Conservation (phyloP, 768 basidiomycete species). For the Kockovaella imperatae region DNA sequence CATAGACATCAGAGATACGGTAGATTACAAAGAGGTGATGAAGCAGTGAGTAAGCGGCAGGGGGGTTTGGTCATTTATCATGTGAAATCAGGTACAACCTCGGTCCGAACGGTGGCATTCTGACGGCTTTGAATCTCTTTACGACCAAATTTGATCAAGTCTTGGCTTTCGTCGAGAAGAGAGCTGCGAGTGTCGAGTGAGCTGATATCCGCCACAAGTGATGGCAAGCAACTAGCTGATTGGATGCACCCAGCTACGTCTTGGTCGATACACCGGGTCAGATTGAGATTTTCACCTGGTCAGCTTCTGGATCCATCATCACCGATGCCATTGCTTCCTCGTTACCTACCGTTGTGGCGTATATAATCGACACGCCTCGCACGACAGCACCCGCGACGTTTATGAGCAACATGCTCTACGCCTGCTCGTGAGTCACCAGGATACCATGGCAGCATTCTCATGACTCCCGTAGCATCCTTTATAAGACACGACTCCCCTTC, state of each 20-base stretch:
- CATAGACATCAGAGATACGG: slow-evolving; percentile 95
- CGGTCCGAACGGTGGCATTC: slow-evolving; percentile 94
- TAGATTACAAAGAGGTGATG: slow-evolving; percentile 98
- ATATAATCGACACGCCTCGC: slow-evolving; percentile 93
- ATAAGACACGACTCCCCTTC: slow-evolving; percentile 96
- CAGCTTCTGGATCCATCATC: slow-evolving; percentile 95
- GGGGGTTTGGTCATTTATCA: neutral
- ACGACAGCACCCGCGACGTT: slow-evolving; percentile 87
- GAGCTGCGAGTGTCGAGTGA: slow-evolving; percentile 61
- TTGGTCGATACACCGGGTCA: slow-evolving; percentile 96
- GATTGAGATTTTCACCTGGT: slow-evolving; percentile 99
- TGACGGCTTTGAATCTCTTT: slow-evolving; percentile 94
- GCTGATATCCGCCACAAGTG: neutral
- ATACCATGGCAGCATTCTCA: neutral
- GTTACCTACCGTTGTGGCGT: slow-evolving; percentile 88
- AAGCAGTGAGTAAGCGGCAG: slow-evolving; percentile 68
- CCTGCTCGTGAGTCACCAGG: slow-evolving; percentile 66
- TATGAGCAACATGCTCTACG: slow-evolving; percentile 99
- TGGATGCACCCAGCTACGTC: slow-evolving; percentile 82
- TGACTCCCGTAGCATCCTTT: slow-evolving; percentile 62
- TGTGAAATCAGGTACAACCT: slow-evolving; percentile 72
- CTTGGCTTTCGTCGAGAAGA: slow-evolving; percentile 77
- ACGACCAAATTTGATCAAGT: slow-evolving; percentile 99
- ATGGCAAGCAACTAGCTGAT: neutral
- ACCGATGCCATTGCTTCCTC: slow-evolving; percentile 92